Conservation (phyloP, 1,284 basidiomycete genomes). For the Golubevia sp. region DNA sequence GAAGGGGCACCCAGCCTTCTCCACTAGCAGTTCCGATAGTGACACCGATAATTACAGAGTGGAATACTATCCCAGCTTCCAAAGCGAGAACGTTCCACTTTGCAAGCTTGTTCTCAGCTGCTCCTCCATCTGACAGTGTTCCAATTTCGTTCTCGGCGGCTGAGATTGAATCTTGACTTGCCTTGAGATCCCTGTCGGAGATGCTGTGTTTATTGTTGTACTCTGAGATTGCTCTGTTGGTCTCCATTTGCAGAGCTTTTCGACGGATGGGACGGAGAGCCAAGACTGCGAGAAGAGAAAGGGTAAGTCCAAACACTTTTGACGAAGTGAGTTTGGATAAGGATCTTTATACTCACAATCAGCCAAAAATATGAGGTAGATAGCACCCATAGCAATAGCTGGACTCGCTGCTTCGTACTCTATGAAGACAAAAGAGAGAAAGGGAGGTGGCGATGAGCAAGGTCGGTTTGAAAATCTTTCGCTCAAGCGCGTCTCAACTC, state of each 20-base stretch:
- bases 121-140: slow-evolving; percentile 28
- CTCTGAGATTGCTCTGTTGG: not conserved
- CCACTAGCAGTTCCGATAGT: slow-evolving; percentile 12
- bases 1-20: slow-evolving; percentile 39
- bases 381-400: slow-evolving; percentile 55
- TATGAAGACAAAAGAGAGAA: no score
- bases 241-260: not conserved
- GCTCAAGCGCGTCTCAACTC: no score
- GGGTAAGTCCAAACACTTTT: not conserved
- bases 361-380: slow-evolving; percentile 50
- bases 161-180: not conserved
- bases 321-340: no score
- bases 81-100: slow-evolving; percentile 60
- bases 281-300: not conserved
- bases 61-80: slow-evolving; percentile 65
- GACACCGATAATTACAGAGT: slow-evolving; percentile 34
- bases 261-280: not conserved
- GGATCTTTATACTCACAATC: slow-evolving; percentile 58
- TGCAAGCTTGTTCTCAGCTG: slow-evolving; percentile 25
- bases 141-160: slow-evolving; percentile 6
- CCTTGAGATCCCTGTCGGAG: not conserved
- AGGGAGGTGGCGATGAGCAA: no score
- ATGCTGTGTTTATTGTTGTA: slow-evolving; percentile 4
- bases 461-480: no score
- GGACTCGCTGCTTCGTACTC: slow-evolving; percentile 63